Evolutionary conservation across 2,329 filamentous ascomycete species (phyloP).

Genomic region (Pyrenochaeta sp.): DNA sequence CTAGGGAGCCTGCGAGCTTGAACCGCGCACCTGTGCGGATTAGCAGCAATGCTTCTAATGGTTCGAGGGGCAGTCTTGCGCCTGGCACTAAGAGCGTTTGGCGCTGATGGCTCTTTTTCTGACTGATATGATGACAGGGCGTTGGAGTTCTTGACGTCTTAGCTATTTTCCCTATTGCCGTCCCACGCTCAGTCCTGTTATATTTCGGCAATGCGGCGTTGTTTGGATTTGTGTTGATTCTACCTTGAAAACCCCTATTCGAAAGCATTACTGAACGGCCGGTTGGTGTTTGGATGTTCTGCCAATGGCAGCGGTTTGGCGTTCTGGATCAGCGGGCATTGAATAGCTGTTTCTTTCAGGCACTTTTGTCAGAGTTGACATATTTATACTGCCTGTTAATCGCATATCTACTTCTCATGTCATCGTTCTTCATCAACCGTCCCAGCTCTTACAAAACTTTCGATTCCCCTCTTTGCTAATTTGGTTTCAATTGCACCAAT

Average conservation of each 20-base stretch:
- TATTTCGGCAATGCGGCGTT: not conserved
- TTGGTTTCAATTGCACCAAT: too few relatives aligned
- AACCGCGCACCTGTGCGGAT: conserved; percentile 45
- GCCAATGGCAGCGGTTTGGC: conserved; percentile 1
- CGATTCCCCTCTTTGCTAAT: not conserved
- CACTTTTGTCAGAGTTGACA: not conserved
- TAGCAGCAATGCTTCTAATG: conserved; percentile 38
- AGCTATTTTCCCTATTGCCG: not conserved
- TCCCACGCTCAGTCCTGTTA: not conserved
- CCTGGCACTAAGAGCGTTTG: conserved; percentile 41
- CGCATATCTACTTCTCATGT: not conserved
- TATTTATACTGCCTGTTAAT: not conserved
- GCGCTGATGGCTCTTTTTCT: conserved; percentile 34
- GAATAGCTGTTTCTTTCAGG: not conserved
- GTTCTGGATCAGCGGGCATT: conserved; percentile 1
- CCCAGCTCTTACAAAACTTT: not conserved
- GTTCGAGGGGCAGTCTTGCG: conserved; percentile 42
- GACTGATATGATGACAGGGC: not conserved
- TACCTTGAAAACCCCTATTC: not conserved
- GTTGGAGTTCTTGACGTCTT: conserved; percentile 7
- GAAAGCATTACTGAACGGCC: conserved; percentile 1
- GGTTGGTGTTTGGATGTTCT: not conserved
- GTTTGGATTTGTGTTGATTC: not conserved
- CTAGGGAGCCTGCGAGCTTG: conserved; percentile 33
- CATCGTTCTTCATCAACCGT: not conserved